Base-by-base conservation (phyloP, 306 rosid genomes). In the Pterocarpus macrocarpus region DNA sequence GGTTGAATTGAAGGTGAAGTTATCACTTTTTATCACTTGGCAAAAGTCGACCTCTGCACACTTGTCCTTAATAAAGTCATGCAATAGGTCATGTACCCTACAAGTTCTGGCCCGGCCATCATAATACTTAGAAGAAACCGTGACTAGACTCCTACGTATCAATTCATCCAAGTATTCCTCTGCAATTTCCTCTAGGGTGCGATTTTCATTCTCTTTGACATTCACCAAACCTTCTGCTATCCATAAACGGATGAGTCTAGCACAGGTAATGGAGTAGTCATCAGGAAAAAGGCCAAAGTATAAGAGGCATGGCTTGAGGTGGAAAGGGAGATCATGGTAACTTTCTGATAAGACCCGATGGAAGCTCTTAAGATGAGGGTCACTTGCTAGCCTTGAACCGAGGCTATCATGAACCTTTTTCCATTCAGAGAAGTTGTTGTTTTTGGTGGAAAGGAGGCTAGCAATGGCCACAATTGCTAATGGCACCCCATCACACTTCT, bases 401-500 rank as follows among this genome's bases (percentile, higher is more conserved):
- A 22, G 28, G 28, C 28, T 22, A 22, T 22, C 28, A 22, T 22
- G 28, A 22, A 22, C 28, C 28, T 22, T 22, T 0, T 22, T 22
- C 28, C 28, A 22, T 22, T 22, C 28, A 22, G 28, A 22, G 28
- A 22, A 22, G 28, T 22, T 45, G 6, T 68, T 78, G 7, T 78
- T 50, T 28, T 78, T 68, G 1, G 69, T 78, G 11, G 76, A 68
- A 3, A 78, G 38, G 2, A 78, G 76, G 17, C 82, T 50, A 4
- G 64, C 76, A 39, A 57, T 69, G 49, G 82, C 69, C 7, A 30
- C 76, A 57, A 69, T 33, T 13, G 82, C 82, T 1, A 78, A 76
- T 55, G 82, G 82, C 34, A 77, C 30, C 13, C 81, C 75, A 32
- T 53, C 65, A 36, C 81, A 77, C 30, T 53, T 77, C 5, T 9